phyloP scores from a whole-genome alignment of 192 early-diverging fungal genomes.

The Lobosporangium transversale region DNA sequence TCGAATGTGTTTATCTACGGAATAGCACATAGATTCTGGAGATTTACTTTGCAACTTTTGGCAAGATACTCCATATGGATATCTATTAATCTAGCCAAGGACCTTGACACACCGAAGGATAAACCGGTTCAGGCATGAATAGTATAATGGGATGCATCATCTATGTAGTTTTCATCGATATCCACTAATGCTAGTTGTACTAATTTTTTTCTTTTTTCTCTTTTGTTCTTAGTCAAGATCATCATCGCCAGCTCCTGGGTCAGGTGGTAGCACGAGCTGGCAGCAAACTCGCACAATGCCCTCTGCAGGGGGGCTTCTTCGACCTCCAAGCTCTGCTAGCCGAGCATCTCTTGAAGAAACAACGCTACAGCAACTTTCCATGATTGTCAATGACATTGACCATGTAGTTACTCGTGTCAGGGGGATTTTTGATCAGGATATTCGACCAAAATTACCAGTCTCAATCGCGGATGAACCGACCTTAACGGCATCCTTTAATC shows the following conservation, averaged over 20 bases:
- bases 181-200: no score
- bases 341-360: conserved; percentile 27
- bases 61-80: conserved; percentile 37
- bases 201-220: neutral
- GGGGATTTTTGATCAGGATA: conserved; percentile 36
- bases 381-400: conserved; percentile 57
- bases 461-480: conserved; percentile 55
- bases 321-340: conserved; percentile 7
- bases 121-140: conserved; percentile 21
- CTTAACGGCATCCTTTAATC: conserved; percentile 53
- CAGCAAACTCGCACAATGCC: conserved; percentile 22
- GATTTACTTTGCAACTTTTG: conserved; percentile 65
- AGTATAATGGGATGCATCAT: no score
- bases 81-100: conserved; percentile 17
- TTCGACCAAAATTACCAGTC: conserved; percentile 57
- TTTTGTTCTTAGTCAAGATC: conserved; percentile 22
- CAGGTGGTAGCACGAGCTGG: conserved; percentile 7
- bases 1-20: conserved; percentile 66
- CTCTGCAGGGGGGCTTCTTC: conserved; percentile 9
- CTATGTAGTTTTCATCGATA: no score
- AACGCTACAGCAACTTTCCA: conserved; percentile 51
- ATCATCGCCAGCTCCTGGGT: conserved; percentile 25
- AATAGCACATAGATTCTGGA: conserved; percentile 69
- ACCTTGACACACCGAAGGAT: conserved; percentile 14
- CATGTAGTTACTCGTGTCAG: conserved; percentile 39